Conservation (phyloP, 1,139 yeast species). For the Schizosaccharomyces versatilis region DNA sequence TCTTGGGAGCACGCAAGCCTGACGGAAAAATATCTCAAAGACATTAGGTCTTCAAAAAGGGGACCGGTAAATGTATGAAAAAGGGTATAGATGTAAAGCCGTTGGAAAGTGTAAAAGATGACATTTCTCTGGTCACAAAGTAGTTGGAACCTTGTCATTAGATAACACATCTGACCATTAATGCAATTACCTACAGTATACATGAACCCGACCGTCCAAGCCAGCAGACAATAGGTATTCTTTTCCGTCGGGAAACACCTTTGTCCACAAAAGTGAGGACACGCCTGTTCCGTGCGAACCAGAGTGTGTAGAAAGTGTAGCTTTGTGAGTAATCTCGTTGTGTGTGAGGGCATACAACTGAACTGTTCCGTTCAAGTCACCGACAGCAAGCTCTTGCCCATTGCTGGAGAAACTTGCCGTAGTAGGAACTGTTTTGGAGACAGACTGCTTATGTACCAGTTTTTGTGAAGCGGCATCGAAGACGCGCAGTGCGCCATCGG, state of each 20-base stretch:
- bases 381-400: not conserved
- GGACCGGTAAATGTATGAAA: conserved; percentile 42
- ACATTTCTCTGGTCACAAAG: conserved; percentile 20
- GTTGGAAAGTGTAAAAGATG: conserved; percentile 45
- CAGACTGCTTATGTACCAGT: not conserved
- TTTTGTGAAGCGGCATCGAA: not conserved
- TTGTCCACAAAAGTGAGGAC: no score
- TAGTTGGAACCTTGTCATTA: no score
- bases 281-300: not conserved
- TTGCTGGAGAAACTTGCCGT: not conserved
- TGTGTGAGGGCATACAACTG: not conserved
- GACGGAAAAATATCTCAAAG: conserved; percentile 56
- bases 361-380: not conserved
- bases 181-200: no score
- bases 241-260: no score
- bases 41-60: conserved; percentile 57
- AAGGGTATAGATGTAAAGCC: conserved; percentile 57
- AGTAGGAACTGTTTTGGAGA: not conserved
- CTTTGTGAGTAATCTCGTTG: not conserved
- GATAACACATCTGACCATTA: no score
- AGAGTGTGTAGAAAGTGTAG: not conserved
- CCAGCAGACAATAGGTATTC: no score
- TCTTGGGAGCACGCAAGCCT: conserved; percentile 61
- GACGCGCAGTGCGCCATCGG: not conserved
- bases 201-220: no score